Evolutionary conservation across 2,329 filamentous ascomycete species (phyloP).

Genomic region (Drechslerella dactyloides): DNA sequence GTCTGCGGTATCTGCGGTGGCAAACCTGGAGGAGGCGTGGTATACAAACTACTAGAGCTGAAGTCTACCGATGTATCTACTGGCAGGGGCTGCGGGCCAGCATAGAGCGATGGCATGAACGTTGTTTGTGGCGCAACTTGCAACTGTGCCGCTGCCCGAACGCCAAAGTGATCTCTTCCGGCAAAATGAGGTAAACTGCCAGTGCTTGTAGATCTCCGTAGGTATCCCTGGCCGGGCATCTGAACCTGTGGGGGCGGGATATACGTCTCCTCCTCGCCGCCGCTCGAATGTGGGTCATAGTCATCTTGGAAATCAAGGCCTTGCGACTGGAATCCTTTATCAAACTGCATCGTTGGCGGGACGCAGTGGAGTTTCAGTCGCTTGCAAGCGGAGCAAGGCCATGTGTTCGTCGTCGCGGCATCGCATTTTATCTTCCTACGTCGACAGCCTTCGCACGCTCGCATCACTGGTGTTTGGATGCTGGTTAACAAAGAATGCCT

Average conservation of each 20-base stretch:
- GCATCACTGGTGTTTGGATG: conserved; percentile 72
- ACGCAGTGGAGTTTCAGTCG: conserved; percentile 92
- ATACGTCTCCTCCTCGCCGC: conserved; percentile 59
- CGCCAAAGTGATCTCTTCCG: conserved; percentile 48
- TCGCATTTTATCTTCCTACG: conserved; percentile 98
- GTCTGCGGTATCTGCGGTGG: conserved; percentile 40
- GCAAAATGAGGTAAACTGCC: conserved; percentile 36
- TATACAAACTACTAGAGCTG: conserved; percentile 28
- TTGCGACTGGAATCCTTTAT: conserved; percentile 64
- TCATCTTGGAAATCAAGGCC: conserved; percentile 59
- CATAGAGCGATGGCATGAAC: conserved; percentile 38
- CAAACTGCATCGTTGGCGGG: conserved; percentile 80
- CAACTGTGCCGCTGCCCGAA: conserved; percentile 34
- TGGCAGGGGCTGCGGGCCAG: conserved; percentile 14
- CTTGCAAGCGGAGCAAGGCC: conserved; percentile 94
- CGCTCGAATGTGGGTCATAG: conserved; percentile 56
- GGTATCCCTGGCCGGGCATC: conserved; percentile 43
- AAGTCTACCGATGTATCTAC: conserved; percentile 40
- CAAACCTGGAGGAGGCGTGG: conserved; percentile 35
- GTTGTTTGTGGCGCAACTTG: conserved; percentile 44
- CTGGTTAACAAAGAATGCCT: conserved; percentile 1
- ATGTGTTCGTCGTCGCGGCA: conserved; percentile 93
- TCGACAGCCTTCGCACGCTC: conserved; percentile 93
- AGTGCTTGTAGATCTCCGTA: conserved; percentile 52
- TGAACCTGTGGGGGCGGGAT: conserved; percentile 46